Evolutionary conservation across 2,329 filamentous ascomycete genomes (phyloP), one percentile per base, ranked within the genome.

Genomic region (Fulvia fulva): DNA sequence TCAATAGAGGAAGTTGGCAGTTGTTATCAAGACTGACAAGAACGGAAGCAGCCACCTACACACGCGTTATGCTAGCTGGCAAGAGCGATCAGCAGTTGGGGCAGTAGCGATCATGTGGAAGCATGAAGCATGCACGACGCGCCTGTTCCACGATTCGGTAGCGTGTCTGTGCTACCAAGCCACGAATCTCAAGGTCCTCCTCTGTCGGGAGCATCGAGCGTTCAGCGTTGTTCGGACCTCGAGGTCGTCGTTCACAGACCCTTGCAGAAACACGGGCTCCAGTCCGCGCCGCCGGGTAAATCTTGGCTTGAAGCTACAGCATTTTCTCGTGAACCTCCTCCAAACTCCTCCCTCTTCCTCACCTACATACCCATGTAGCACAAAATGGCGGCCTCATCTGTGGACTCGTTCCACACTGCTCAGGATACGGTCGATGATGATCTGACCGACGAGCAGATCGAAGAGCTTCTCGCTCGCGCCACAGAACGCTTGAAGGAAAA

Each of bases 361-460:
- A 50, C 47, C 44, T 47, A 26, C 44, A 47, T 9, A 25, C 19
- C 47, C 8, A 50, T 50, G 47, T 32, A 50, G 47, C 47, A 28
- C 23, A 11, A n/a, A 50, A 57, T 57, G 55, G 43, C 55, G 11
- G 49, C 55, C 41, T 57, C 55, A 21, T 57, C 55, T 3, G 50
- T 57, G 50, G 55, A 57, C 16, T 57, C 55, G 50, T 57, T 57
- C 50, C 55, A 57, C 50, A 57, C 55, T 41, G 55, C 55, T 3
- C 41, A 26, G 28, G 46, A 37, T 12, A 49, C 49, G 28, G 55
- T 46, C 50, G 55, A 57, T 51, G 60, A 58, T 7, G 63, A 62
- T 53, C 74, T 88, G 61, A 83, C 81, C 37, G 85, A 88, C 70
- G 81, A 84, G 63, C 82, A 87, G 68, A 82, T 89, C 52, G 80